Conservation (phyloP, 371 early-diverging fungal genomes). For the Coemansia sp. region DNA sequence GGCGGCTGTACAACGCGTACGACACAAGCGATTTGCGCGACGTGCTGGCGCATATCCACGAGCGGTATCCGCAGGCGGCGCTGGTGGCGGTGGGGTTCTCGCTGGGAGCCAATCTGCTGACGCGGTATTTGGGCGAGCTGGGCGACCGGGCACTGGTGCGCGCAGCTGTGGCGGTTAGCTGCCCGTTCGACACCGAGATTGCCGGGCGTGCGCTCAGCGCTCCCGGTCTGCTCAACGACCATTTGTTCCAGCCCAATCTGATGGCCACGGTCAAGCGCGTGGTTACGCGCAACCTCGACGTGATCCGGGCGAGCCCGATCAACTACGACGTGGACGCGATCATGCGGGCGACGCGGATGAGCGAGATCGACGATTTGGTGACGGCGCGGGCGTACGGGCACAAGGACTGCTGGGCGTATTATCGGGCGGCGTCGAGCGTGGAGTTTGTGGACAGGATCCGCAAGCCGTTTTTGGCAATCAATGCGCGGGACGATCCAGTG, state of each 20-base stretch:
- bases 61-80: slow-evolving; percentile 60
- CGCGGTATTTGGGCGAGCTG: slow-evolving; percentile 89
- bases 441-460: slow-evolving; percentile 68
- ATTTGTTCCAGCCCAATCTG: slow-evolving; percentile 71
- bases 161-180: slow-evolving; percentile 75
- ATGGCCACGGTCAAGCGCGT: slow-evolving; percentile 64
- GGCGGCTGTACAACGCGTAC: slow-evolving; percentile 76
- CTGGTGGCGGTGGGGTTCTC: slow-evolving; percentile 82
- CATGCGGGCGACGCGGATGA: slow-evolving; percentile 54
- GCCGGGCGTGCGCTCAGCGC: slow-evolving; percentile 32
- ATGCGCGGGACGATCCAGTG: slow-evolving; percentile 91
- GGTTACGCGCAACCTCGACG: slow-evolving; percentile 60
- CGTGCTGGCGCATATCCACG: slow-evolving; percentile 56
- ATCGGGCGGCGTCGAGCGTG: slow-evolving; percentile 69
- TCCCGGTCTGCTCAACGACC: slow-evolving; percentile 57
- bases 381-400: slow-evolving; percentile 71
- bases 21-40: slow-evolving; percentile 79
- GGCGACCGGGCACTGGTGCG: slow-evolving; percentile 71
- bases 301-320: slow-evolving; percentile 52
- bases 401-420: slow-evolving; percentile 81
- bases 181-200: slow-evolving; percentile 67
- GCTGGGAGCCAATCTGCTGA: slow-evolving; percentile 85
- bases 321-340: slow-evolving; percentile 59
- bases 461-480: slow-evolving; percentile 76
- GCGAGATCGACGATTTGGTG: slow-evolving; percentile 73